Base-by-base conservation (phyloP, 768 basidiomycete genomes). In the Suillus tomentosus region DNA sequence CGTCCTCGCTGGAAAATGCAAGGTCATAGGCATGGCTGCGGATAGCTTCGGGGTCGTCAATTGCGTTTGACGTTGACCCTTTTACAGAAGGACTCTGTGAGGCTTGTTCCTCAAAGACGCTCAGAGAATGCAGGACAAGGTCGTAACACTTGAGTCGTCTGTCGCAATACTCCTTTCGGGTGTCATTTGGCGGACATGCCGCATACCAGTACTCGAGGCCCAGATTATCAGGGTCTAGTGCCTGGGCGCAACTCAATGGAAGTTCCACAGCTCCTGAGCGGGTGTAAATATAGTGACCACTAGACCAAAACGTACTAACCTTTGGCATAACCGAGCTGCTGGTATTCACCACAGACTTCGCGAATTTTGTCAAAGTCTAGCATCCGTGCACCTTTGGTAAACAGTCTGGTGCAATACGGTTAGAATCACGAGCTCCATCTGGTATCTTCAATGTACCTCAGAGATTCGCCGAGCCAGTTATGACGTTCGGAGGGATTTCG, bases 291-390 rank as follows among this genome's bases (percentile, higher is more conserved):
- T 24, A 58, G 27, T 51, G 14, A 48, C 45, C 24, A 22, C 13
- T 31, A 15, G 45, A 17, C 39, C 11, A 59, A 34, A 27, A 47
- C 56, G 67, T 42, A 71, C 79, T 54, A 59, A 91, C 94, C 96
- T 82, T 88, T 87, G 11, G 94, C 89, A 71, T 90, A 98, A 64
- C 85, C 82, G 62, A 97, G 78, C 65, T 90, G 86, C 65, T 91
- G 92, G 74, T 95, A 99, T 71, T 98, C 94, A n/a, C 87, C 87
- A 65, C 90, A 86, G 36, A 97, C 85, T 71, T 97, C 95, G 37
- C 89, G 83, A 34, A 98, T 82, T 72, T 92, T 91, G 60, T 94
- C 88, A 43, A 93, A 86, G 56, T 92, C 90, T 51, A 99, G 78
- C 64, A 91, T 92, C 36, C 88, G 86, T 7, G 94, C 90, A 22